Percentiles rank a stretch among this genome's conserved stretches.
Conservation (phyloP, 345 rosid species). For the Luvunga scandens region DNA sequence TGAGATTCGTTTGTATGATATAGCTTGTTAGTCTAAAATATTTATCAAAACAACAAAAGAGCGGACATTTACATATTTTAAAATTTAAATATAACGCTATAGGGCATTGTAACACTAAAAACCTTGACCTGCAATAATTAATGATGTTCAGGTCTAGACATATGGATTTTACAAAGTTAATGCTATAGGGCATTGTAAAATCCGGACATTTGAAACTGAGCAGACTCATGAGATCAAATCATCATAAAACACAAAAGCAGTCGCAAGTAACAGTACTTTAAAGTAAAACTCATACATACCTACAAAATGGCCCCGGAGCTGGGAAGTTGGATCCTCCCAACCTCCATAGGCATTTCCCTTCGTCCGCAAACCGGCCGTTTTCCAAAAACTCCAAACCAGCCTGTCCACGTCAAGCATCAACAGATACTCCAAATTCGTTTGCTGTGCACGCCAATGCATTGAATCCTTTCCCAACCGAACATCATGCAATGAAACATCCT, state of each 20-base stretch:
- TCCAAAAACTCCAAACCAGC: conserved; percentile 53
- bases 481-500: conserved; percentile 43
- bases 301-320: conserved; percentile 61
- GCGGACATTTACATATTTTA: too few relatives aligned
- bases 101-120: too few relatives aligned
- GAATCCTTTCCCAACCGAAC: conserved; percentile 47
- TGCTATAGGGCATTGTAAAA: too few relatives aligned
- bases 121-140: too few relatives aligned
- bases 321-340: conserved; percentile 37
- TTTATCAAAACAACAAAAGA: too few relatives aligned
- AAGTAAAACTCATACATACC: conserved; percentile 19
- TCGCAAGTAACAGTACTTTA: background rate
- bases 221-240: too few relatives aligned
- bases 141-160: too few relatives aligned
- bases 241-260: too few relatives aligned
- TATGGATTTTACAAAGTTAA: too few relatives aligned
- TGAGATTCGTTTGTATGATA: background rate
- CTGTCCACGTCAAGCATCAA: conserved; percentile 46
- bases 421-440: conserved; percentile 54
- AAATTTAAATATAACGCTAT: too few relatives aligned
- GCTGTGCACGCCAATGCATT: conserved; percentile 48
- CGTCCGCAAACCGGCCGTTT: conserved; percentile 40
- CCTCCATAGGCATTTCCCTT: conserved; percentile 48
- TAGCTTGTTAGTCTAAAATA: too few relatives aligned
- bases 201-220: too few relatives aligned